Percentiles rank a stretch among this genome's conserved stretches.
Evolutionary conservation across 495 filamentous ascomycete genomes (phyloP).

Genomic region (Clohesyomyces aquaticus): DNA sequence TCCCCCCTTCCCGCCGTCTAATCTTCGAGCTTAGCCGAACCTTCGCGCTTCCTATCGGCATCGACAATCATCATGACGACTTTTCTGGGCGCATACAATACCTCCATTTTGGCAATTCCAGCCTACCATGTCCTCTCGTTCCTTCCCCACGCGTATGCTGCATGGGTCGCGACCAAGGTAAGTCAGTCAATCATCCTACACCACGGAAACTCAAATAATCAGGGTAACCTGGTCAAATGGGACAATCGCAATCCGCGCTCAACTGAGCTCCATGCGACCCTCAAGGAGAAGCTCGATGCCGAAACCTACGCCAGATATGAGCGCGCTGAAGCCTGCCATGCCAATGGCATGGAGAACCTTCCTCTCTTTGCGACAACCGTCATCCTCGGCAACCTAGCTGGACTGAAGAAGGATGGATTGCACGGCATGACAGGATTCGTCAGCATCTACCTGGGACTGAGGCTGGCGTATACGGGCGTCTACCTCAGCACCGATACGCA

Average conservation of each 20-base stretch:
- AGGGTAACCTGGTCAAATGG: constrained; percentile 38
- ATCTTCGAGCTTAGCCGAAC: not conserved
- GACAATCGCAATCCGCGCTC: constrained; percentile 49
- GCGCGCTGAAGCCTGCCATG: constrained; percentile 50
- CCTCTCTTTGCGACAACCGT: constrained; percentile 50
- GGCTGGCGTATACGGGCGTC: constrained; percentile 42
- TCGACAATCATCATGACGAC: constrained; percentile 9
- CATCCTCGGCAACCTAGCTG: constrained; percentile 48
- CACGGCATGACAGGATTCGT: constrained; percentile 31
- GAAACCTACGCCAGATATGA: constrained; percentile 45
- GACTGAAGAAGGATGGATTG: constrained; percentile 36
- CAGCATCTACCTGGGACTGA: constrained; percentile 39
- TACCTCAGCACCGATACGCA: constrained; percentile 40
- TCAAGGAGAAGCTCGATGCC: constrained; percentile 41
- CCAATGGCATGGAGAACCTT: constrained; percentile 52
- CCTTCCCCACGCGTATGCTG: constrained; percentile 47
- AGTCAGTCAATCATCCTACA: no score
- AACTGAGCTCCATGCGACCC: constrained; percentile 26
- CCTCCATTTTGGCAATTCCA: constrained; percentile 49
- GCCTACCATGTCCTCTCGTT: constrained; percentile 47
- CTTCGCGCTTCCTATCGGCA: no score
- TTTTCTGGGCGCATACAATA: constrained; percentile 37
- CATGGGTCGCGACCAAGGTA: constrained; percentile 36
- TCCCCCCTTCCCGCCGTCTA: no score
- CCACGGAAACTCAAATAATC: no score